Evolutionary conservation across 129 eudicot species (phyloP), one percentile per base, ranked within the genome.

Genomic region (Chrysanthemum seticuspe): DNA sequence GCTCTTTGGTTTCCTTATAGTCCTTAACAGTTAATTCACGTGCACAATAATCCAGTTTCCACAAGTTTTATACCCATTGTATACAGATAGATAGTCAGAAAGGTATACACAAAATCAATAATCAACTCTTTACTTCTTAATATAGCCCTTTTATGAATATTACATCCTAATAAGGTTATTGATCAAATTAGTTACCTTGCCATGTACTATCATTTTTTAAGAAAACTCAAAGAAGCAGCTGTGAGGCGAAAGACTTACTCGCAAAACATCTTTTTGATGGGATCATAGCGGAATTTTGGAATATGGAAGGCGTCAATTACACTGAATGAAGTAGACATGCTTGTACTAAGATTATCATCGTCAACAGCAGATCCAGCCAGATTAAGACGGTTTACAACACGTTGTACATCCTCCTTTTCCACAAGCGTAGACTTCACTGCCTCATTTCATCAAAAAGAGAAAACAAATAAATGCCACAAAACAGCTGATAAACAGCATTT

Each of bases 361-460:
- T 83, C 94, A 0, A 13, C 81, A 1, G 85, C 88, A 5, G 87
- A 80, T 40, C 63, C 86, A 15, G 89, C 89, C 50, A 78, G 87
- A 60, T 73, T 54, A 11, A 91, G 79, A 52, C 67, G 76, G 73
- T 78, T 80, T 45, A 79, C 80, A 10, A 81, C 96, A 16, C 85
- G 81, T 36, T 77, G 83, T 68, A 95, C 84, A 25, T 85, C 40
- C 62, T 88, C 97, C 79, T 87, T 88, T 56, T 87, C 97, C 86
- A 91, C 64, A 62, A 85, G 87, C 27, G 99, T 86, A 18, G 99
- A 95, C 74, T 88, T 91, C 85, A 95, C 99, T 95, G 82, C 61
- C 68, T 69, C 78, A 53, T 18, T 71, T 66, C n/a, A 71, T 19
- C 34, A 13, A 27, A 49, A 58, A 12, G 40, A 53, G 3, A 56